Base-by-base conservation (phyloP, 192 early-diverging fungal genomes). In the Phlyctochytrium arcticum region DNA sequence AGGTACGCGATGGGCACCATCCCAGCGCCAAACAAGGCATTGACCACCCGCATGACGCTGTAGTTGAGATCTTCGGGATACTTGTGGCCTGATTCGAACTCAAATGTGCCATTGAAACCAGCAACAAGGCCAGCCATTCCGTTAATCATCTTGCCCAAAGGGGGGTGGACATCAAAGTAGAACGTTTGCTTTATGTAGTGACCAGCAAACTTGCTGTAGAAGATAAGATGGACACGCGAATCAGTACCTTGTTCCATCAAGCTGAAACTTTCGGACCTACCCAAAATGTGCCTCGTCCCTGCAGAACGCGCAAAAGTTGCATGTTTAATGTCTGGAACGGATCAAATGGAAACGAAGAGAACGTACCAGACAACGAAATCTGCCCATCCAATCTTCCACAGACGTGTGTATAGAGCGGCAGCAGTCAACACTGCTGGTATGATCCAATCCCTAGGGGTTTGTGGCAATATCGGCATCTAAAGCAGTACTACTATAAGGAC, bases 81-180 rank as follows among this genome's bases (percentile, higher is more conserved):
- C n/a, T 61, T 56, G 0, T 73, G 66, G 5, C 89, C 89, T 6
- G 90, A 92, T 21, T 87, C 84, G 66, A 98, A 99, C 5, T 76
- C 77, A 62, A 95, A 98, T 1, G 79, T 73, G 1, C 94, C 95
- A 71, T 97, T 83, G 67, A 90, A 97, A 0, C 92, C 89, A 6
- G 85, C 89, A 24, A 99, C 50, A 0, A 83, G 54, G 36, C 91
- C 97, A 3, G 93, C 83, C 17, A 97, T 71, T 0, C 88, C 95
- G 21, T 94, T 84, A 24, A 99, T 78, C 83, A 98, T 98, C 78
- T 99, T 99, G 39, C 95, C 95, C 57, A 97, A 74, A 4, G 97
- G 95, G 30, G 97, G 97, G 67, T 99, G 97, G 1, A 99, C 95
- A 75, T 99, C 97, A 70, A 93, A 93, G 67, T 97, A 99, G 62